Percentiles rank a stretch among this genome's conserved stretches.
Evolutionary conservation across 768 basidiomycete genomes (phyloP).

Genomic region (Grammothele lineata): DNA sequence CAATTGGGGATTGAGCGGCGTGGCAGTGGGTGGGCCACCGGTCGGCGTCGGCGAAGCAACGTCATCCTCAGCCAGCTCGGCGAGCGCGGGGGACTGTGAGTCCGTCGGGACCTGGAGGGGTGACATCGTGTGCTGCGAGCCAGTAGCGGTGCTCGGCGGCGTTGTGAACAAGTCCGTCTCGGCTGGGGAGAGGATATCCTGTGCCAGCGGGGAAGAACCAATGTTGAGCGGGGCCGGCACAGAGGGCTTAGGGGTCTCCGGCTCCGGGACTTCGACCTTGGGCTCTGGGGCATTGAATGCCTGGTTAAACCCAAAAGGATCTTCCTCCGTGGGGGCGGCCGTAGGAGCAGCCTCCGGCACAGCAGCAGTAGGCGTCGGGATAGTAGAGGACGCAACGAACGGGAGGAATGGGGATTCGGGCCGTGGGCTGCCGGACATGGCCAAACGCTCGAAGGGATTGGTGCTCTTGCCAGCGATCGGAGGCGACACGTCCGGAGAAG

Average conservation of each 20-base stretch:
- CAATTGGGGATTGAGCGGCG: not conserved
- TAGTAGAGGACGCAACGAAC: conserved; percentile 35
- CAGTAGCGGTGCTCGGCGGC: conserved; percentile 45
- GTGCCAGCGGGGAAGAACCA: conserved; percentile 1
- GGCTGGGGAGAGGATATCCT: conserved; percentile 20
- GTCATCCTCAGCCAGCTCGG: conserved; percentile 9
- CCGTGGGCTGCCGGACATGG: conserved; percentile 41
- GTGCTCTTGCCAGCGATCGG: conserved; percentile 60
- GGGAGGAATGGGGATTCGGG: conserved; percentile 61
- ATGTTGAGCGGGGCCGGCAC: conserved; percentile 8
- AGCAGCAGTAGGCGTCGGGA: conserved; percentile 29
- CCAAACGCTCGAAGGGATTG: conserved; percentile 85
- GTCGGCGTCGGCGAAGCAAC: conserved; percentile 8
- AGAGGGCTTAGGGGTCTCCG: conserved; percentile 12
- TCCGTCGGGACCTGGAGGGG: not conserved
- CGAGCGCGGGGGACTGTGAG: conserved; percentile 7
- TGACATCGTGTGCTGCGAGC: not conserved
- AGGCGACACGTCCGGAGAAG: conserved; percentile 38
- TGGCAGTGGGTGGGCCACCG: conserved; percentile 3
- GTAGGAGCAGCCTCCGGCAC: conserved; percentile 17
- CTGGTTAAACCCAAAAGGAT: conserved; percentile 51
- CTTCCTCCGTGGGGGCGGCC: conserved; percentile 23
- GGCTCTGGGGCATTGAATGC: conserved; percentile 23
- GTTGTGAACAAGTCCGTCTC: conserved; percentile 45
- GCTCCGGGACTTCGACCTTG: conserved; percentile 2